Percentiles rank a stretch among this genome's conserved stretches.
These are phyloP conservation scores for Dothistroma septosporum DNA, from an alignment of 2,329 filamentous ascomycete genomes.

Conservation along the genomic window DNA sequence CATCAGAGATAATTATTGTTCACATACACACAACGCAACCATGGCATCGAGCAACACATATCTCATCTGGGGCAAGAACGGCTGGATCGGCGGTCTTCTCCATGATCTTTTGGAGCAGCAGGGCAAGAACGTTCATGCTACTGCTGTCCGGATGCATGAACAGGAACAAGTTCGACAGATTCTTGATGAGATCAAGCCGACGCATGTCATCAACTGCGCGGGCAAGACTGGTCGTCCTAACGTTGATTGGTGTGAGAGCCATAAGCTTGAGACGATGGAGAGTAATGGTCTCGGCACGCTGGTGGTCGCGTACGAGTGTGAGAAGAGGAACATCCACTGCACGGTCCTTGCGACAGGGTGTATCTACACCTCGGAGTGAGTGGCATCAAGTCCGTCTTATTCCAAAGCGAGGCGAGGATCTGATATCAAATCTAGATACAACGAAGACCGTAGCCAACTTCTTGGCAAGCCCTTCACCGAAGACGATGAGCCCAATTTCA, in stretches of 20 bases:
- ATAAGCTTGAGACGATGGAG: conserved; percentile 63
- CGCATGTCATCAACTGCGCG: conserved; percentile 63
- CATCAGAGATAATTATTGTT: neutral
- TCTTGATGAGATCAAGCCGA: conserved; percentile 58
- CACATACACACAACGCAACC: neutral
- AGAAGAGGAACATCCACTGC: conserved; percentile 55
- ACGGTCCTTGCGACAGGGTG: conserved; percentile 66
- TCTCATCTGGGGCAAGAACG: conserved; percentile 62
- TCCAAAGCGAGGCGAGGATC: neutral
- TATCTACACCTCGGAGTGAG: conserved; percentile 9
- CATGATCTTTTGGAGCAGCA: conserved; percentile 55
- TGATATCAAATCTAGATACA: neutral
- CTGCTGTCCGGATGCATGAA: conserved; percentile 63
- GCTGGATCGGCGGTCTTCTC: conserved; percentile 61
- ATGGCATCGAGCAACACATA: conserved; percentile 41
- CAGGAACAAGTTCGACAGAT: conserved; percentile 54
- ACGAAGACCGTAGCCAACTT: conserved; percentile 40
- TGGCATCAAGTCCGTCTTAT: conserved; percentile 35
- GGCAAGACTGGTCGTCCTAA: conserved; percentile 64
- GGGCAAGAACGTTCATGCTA: conserved; percentile 58
- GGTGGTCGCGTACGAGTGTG: conserved; percentile 61
- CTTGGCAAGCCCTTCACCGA: conserved; percentile 57
- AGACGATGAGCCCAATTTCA: conserved; percentile 61
- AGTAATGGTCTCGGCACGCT: conserved; percentile 64
- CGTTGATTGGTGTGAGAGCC: conserved; percentile 68